Conservation (phyloP, 495 filamentous ascomycete genomes). For the Schizothecium vesticola region DNA sequence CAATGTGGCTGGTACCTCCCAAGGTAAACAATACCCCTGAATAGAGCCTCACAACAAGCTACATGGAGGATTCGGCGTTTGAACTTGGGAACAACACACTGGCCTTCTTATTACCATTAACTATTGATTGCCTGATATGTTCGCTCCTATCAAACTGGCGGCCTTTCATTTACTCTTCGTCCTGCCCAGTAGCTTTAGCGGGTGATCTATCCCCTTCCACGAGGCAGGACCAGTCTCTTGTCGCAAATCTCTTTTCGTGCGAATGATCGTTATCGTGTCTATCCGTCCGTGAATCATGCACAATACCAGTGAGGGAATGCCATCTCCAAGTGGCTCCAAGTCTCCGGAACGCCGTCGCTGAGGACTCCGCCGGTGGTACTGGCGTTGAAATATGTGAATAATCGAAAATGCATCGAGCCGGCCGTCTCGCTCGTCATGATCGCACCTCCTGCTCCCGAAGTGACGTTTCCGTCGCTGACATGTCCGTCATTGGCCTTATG, state of each 20-base stretch:
- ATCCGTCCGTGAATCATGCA: not conserved
- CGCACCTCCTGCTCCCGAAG: conserved; percentile 34
- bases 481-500: conserved; percentile 20
- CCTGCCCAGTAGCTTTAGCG: not conserved
- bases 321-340: not conserved
- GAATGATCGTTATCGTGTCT: not conserved
- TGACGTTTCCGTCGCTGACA: conserved; percentile 25
- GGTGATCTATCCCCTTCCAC: not conserved
- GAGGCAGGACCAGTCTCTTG: not conserved
- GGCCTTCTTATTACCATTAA: not conserved
- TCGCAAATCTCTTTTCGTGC: not conserved
- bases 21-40: not conserved
- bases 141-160: not conserved
- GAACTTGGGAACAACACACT: not conserved
- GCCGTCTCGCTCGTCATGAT: conserved; percentile 16
- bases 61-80: not conserved
- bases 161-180: not conserved
- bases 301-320: not conserved
- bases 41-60: not conserved
- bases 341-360: not conserved
- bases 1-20: not conserved
- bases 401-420: not conserved
- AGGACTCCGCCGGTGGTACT: too few species aligned
- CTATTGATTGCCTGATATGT: not conserved
- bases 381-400: too few species aligned